Evolutionary conservation across 208 protist genomes (phyloP).

Genomic region (Trypanosoma congolense): DNA sequence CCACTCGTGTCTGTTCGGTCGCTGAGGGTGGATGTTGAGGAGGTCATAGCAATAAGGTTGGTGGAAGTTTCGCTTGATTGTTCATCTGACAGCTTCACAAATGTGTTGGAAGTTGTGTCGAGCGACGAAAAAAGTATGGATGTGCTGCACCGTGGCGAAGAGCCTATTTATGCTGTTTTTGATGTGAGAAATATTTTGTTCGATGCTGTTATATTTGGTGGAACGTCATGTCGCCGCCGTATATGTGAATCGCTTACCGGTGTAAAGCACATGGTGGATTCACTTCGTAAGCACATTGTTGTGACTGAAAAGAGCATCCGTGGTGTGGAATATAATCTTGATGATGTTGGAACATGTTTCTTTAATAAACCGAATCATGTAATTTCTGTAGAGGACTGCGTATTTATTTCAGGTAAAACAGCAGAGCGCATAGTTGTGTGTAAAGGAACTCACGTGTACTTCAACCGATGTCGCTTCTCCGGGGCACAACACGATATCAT

Average conservation of each 20-base stretch:
- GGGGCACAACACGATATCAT: constrained; percentile 3
- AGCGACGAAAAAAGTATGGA: too few species aligned
- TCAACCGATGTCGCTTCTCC: constrained; percentile 42
- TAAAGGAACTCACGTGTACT: constrained; percentile 38
- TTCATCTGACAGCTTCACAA: background rate
- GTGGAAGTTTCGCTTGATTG: constrained; percentile 2
- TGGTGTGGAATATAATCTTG: constrained; percentile 29
- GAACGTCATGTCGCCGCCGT: background rate
- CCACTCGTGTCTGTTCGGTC: constrained; percentile 2
- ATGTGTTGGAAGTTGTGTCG: too few species aligned
- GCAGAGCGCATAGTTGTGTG: constrained; percentile 24
- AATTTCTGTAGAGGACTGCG: constrained; percentile 42
- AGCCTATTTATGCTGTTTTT: too few species aligned
- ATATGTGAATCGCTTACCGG: constrained; percentile 1
- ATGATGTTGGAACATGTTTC: constrained; percentile 34
- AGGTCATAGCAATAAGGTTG: constrained; percentile 6
- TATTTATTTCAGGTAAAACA: constrained; percentile 18
- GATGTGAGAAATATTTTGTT: too few species aligned
- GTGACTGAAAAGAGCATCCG: constrained; percentile 9
- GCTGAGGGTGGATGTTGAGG: background rate
- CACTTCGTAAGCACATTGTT: constrained; percentile 20
- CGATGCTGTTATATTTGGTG: too few species aligned
- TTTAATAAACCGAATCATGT: constrained; percentile 38
- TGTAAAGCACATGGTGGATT: constrained; percentile 7
- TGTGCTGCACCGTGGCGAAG: too few species aligned